Base-by-base conservation (phyloP, 192 early-diverging fungal genomes). In the Coemansia sp. region DNA sequence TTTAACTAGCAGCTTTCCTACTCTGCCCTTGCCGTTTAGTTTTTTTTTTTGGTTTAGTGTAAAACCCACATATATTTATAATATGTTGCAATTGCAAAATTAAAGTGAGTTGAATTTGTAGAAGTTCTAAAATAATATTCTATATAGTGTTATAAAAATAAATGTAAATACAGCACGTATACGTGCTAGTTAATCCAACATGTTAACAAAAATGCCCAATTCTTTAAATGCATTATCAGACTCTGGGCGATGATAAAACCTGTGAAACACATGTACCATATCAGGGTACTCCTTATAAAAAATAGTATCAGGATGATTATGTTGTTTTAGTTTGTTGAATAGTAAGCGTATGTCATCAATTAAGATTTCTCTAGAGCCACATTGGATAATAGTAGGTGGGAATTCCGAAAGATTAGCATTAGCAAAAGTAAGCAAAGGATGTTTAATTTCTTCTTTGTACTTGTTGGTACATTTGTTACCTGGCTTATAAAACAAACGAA, bases 261-360 rank as follows among this genome's bases (percentile, higher is more conserved):
- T 53, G 25, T 80, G 77, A 23, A 80, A 80, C 2, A 80, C 69
- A 23, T 80, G 77, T 0, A 75, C 68, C 77, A 80, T 80, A 11
- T 75, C 72, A 0, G 30, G 31, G 24, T 74, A 80, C 54, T 65
- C 68, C 27, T 80, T 68, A 22, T 60, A 65, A 6, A 68, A 32
- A 1, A 74, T 58, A 8, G 50, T 2, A 0, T 29, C 32, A 0
- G 50, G n/a, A 2, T 21, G 53, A 29, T 74, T 74, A 25, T 67
- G 50, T 5, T 29, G 0, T 14, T 52, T 67, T 17, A 71, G 53
- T 31, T 65, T 63, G 1, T 60, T 42, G 23, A 32, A 61, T 0
- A 80, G 51, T 36, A 22, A 14, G 36, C 71, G 54, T 10, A 74
- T 59, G 3, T 70, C 65, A 21, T 70, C 64, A 14, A 74, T 9